Evolutionary conservation across 805 yeast genomes (phyloP), one percentile per base, ranked within the genome.

Genomic region (Blastobotrys terrestris): DNA sequence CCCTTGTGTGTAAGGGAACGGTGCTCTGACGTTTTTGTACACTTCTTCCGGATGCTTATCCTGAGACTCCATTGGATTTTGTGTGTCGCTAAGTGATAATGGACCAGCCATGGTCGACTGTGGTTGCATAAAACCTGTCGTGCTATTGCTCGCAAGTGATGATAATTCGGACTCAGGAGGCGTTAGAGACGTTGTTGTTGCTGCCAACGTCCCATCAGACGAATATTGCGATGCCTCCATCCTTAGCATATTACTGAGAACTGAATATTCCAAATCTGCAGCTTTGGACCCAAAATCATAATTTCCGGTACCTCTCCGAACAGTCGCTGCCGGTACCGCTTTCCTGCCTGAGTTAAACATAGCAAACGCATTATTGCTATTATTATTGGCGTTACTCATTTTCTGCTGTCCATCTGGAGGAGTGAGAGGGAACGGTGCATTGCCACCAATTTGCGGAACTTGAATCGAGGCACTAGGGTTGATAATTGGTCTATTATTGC

Each of bases 1-100:
- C 49, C 81, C 81, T 56, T 73, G 76, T 2, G 87, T 85, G 62
- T 82, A 82, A 56, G 80, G 81, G 60, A 79, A 82, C 49, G 82
- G 77, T 50, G 72, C 74, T 31, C 70, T 75, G n/a, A 90, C 84
- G 47, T 79, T 75, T n/a, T 85, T 81, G 68, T 90, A 90, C n/a
- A 90, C 61, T 18, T 58, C 60, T 46, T 59, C 64, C 2, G 64
- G 63, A 39, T 55, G 77, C 66, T 72, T 78, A 67, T 18, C 46
- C 31, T 44, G 46, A 50, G 35, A 20, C 13, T 44, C 56, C 40
- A 46, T 15, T 39, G 55, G 14, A n/a, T n/a, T n/a, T 45, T 55
- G 6, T 31, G 43, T 16, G 47, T 43, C 18, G 48, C 31, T 19
- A 47, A 51, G 43, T 21, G 44, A 41, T 8, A 41, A 15, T 19